A percentile compares a stretch with the other conserved stretches of the same genome.
Evolutionary conservation across 129 eudicot species (phyloP).

Genomic region (Saussurea involucrata): DNA sequence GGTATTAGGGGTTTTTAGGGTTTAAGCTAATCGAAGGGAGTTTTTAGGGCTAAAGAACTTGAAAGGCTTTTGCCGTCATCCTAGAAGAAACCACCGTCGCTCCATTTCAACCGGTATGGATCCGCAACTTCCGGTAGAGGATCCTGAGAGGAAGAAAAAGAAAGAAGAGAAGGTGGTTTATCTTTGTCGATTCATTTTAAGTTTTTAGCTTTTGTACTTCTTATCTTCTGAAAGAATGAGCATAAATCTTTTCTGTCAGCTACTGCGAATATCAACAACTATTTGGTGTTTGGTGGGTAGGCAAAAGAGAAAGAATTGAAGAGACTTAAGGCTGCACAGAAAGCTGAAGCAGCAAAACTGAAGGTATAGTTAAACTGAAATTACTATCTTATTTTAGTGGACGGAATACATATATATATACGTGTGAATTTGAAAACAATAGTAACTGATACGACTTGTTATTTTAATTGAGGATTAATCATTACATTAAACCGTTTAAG

Average conservation of each 20-base stretch:
- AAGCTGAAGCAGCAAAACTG: slow-evolving; percentile 85
- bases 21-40: background rate
- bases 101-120: background rate
- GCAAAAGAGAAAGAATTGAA: slow-evolving; percentile 89
- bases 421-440: background rate
- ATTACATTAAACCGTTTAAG: background rate
- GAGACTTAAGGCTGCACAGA: slow-evolving; percentile 82
- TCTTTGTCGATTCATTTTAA: background rate
- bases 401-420: background rate
- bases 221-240: background rate
- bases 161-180: slow-evolving; percentile 33
- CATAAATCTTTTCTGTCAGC: background rate
- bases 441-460: background rate
- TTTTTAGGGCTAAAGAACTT: background rate
- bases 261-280: background rate
- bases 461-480: background rate
- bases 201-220: background rate
- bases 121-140: slow-evolving; percentile 6
- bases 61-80: background rate
- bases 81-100: background rate
- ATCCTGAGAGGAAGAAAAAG: slow-evolving; percentile 38
- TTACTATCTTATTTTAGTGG: background rate
- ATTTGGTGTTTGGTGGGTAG: slow-evolving; percentile 28
- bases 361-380: slow-evolving; percentile 40
- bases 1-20: background rate